phyloP scores from a whole-genome alignment of 2,329 filamentous ascomycete genomes.

The Sclerotinia spermophila region DNA sequence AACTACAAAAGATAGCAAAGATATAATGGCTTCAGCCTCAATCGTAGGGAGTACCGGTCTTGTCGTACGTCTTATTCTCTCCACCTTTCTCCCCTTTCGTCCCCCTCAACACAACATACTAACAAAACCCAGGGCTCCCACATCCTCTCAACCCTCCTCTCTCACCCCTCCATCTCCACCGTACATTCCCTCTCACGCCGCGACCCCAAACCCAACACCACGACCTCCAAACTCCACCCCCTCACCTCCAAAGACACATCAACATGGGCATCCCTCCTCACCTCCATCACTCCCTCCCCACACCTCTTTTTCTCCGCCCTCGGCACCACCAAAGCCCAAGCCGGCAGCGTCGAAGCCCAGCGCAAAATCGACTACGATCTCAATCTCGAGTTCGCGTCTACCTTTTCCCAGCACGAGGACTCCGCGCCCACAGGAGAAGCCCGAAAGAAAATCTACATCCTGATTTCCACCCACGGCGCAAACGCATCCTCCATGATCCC shows the following conservation, averaged over 20 bases:
- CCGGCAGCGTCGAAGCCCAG: constrained; percentile 74
- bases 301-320: constrained; percentile 71
- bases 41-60: constrained; percentile 47
- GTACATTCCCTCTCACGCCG: constrained; percentile 62
- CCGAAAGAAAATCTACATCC: constrained; percentile 63
- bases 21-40: constrained; percentile 43
- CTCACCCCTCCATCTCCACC: constrained; percentile 48
- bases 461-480: constrained; percentile 41
- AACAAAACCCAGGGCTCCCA: constrained; percentile 53
- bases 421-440: constrained; percentile 57
- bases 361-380: constrained; percentile 86
- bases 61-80: constrained; percentile 40
- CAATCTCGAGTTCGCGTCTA: constrained; percentile 70
- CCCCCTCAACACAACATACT: constrained; percentile 8
- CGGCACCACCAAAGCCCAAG: constrained; percentile 72
- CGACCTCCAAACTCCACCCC: constrained; percentile 57
- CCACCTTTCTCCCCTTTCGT: not conserved
- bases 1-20: not conserved
- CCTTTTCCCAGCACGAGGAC: not conserved
- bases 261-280: constrained; percentile 63
- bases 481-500: constrained; percentile 50
- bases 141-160: constrained; percentile 66
- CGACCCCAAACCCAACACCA: constrained; percentile 45
- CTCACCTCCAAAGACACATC: constrained; percentile 63
- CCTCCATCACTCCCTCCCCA: constrained; percentile 41